Conservation (phyloP, 192 early-diverging fungal species). For the Coemansia sp. region DNA sequence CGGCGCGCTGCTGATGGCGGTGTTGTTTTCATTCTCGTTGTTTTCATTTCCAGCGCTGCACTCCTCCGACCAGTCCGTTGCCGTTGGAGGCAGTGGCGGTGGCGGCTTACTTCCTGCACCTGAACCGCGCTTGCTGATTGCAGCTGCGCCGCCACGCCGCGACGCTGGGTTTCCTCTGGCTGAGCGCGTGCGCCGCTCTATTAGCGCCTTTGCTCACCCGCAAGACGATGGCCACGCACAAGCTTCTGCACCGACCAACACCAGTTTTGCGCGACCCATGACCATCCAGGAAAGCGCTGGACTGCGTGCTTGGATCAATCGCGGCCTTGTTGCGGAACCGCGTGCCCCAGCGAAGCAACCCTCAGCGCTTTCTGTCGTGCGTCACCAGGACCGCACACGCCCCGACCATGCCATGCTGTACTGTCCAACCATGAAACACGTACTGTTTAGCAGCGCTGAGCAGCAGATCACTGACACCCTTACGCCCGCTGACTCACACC, state of each 20-base stretch:
- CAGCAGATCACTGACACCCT: slow-evolving; percentile 3
- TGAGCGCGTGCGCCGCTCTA: slow-evolving; percentile 43
- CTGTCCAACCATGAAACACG: slow-evolving; percentile 51
- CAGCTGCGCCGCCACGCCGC: slow-evolving; percentile 1
- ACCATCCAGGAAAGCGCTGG: slow-evolving; percentile 49
- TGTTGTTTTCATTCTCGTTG: slow-evolving; percentile 81
- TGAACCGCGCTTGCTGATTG: slow-evolving; percentile 30
- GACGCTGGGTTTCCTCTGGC: slow-evolving; percentile 28
- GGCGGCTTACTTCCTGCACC: slow-evolving; percentile 25
- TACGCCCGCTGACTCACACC: neutral
- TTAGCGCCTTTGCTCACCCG: slow-evolving; percentile 33
- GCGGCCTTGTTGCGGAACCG: slow-evolving; percentile 12
- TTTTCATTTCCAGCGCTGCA: slow-evolving; percentile 69
- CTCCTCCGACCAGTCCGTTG: slow-evolving; percentile 26
- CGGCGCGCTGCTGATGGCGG: slow-evolving; percentile 59
- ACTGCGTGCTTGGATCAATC: slow-evolving; percentile 47
- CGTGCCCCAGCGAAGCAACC: neutral
- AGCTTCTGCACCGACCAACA: neutral
- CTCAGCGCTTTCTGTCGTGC: slow-evolving; percentile 31
- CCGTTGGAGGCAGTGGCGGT: slow-evolving; percentile 29
- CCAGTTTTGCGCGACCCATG: slow-evolving; percentile 39
- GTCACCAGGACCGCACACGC: neutral
- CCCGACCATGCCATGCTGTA: slow-evolving; percentile 50
- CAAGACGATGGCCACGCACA: slow-evolving; percentile 12
- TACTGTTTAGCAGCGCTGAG: slow-evolving; percentile 34